Base-by-base conservation (phyloP, 2,329 filamentous ascomycete genomes). In the Sporothrix luriei region DNA sequence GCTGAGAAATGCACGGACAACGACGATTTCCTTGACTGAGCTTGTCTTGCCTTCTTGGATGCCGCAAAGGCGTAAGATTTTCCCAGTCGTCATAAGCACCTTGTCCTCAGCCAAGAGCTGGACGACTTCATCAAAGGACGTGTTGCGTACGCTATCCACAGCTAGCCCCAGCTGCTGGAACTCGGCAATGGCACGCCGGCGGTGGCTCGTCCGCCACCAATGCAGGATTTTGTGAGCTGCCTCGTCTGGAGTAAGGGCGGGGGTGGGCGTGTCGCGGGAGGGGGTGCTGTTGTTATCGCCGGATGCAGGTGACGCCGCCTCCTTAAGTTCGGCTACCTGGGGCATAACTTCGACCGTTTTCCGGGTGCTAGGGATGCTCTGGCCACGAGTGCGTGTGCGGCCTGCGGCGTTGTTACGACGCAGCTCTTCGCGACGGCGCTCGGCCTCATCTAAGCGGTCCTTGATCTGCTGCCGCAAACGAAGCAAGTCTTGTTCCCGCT, bases 361-460 rank as follows among this genome's bases (percentile, higher is more conserved):
- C 74, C 83, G 84, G 40, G 70, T 74, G n/a, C 80, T 70, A 69
- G 78, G 79, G 55, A 82, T 76, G 74, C 87, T 89, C 73, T 84
- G 82, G 70, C 83, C 85, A 69, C 86, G 83, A 66, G 80, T 81
- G 72, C 85, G 84, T 3, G 73, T 73, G 57, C 73, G 75, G 77
- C 82, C 62, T 65, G 62, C 80, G 78, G 82, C 84, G 77, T 84
- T 82, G 77, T 82, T 85, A 74, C 86, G 81, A 72, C 90, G 78
- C 73, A 91, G 78, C 80, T 90, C 86, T 76, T 90, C 86, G 71
- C 91, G 84, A 75, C 92, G 85, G 77, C 83, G 86, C 78, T 94
- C 90, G 0, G 91, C 92, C 76, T 94, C 91, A 43, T 91, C 90
- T 75, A 92, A 85, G 73, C 90, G 88, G 80, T 93, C 91, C 77